Conservation (phyloP, 1,284 basidiomycete species). For the Porogramme epimiltina region DNA sequence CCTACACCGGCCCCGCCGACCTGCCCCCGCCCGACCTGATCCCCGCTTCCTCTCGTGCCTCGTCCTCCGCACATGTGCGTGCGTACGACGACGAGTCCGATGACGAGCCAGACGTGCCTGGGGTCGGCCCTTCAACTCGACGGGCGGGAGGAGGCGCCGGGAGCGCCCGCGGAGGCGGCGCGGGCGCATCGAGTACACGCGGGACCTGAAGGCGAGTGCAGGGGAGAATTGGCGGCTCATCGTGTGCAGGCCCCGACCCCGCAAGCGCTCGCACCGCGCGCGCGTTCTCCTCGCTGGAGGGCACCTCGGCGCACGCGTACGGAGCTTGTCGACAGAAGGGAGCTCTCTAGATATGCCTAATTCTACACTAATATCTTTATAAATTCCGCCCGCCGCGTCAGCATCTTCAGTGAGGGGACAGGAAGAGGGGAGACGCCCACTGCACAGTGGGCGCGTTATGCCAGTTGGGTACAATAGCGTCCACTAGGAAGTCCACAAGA, state of each 20-base stretch:
- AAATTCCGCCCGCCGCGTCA: no score
- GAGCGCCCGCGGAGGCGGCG: neutral
- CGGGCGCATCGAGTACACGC: neutral
- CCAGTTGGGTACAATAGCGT: no score
- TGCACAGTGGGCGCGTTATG: no score
- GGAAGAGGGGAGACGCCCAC: no score
- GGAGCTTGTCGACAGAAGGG: no score
- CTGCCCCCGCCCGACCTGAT: slow-evolving; percentile 6
- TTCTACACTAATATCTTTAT: no score
- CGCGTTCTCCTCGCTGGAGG: no score
- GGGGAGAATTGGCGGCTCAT: slow-evolving; percentile 12
- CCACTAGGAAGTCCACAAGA: no score
- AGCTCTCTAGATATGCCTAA: no score
- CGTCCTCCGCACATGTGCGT: neutral
- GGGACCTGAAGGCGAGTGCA: slow-evolving; percentile 8
- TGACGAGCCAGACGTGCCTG: slow-evolving; percentile 1
- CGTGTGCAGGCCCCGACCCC: slow-evolving; percentile 6
- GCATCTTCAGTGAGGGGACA: no score
- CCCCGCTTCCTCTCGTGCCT: neutral
- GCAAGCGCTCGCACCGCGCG: no score
- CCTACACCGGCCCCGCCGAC: slow-evolving; percentile 10
- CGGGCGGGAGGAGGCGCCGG: neutral
- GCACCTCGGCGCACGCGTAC: no score
- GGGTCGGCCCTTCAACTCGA: neutral
- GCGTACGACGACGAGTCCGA: slow-evolving; percentile 6